Evolutionary conservation across 148 eudicot species (phyloP), one percentile per base, ranked within the genome.

Genomic region (Fallopia convolvulus): DNA sequence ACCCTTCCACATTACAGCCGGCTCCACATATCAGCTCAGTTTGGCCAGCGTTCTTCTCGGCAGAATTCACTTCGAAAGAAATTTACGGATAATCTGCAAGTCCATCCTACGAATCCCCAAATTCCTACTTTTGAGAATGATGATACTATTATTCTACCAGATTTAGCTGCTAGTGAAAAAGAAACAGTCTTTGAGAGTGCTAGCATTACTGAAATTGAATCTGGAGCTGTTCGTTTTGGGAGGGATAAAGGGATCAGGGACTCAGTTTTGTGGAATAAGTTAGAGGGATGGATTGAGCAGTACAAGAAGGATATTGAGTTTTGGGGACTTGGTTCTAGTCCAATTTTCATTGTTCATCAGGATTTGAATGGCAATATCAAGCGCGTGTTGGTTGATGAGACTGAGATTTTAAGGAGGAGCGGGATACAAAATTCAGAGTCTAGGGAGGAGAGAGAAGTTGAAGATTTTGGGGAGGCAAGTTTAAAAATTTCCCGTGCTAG

Each of bases 241-340:
- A 77, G 76, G 74, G 41, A 49, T 40, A 79, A 74, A 77, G 15
- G 9, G 71, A 39, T 82, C 70, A 82, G 84, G 80, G 89, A 84
- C 7, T 90, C 90, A 48, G 83, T 76, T 53, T 63, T 86, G 82
- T 82, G 80, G 88, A 76, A 84, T 82, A 85, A 88, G 74, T 86
- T 93, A 73, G 92, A 87, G 84, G 76, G 80, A 65, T 91, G 98
- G 98, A 84, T 79, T 79, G 90, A 90, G 78, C 91, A 86, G 84
- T 90, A 86, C 81, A 88, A 90, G 88, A 79, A 83, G 23, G 94
- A 91, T 81, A 71, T 77, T 2, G 92, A 89, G 76, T 87, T 85
- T 87, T 93, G 98, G 98, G 98, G 98, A 18, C 80, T 87, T 83
- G 98, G 98, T 77, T 86, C 86, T 52, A 83, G 86, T 68, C 88